Evolutionary conservation across 164 flowering plant genomes (phyloP).

Genomic region (Saururus chinensis): DNA sequence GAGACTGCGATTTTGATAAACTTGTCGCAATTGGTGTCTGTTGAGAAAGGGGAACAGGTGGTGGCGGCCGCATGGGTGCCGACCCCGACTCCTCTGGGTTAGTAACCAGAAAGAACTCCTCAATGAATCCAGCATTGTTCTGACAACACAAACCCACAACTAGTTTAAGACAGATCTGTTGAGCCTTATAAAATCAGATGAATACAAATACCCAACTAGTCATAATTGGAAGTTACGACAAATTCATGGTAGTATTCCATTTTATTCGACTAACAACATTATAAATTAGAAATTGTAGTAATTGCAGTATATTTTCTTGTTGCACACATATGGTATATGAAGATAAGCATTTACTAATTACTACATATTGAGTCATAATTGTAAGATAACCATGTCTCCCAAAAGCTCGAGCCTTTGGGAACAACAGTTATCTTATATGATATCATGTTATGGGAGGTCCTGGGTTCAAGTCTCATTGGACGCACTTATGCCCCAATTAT

Average conservation of each 20-base stretch:
- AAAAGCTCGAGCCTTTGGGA: too few relatives aligned
- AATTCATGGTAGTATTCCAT: too few relatives aligned
- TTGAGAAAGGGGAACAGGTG: constrained; percentile 38
- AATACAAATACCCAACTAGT: too few relatives aligned
- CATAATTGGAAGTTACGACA: too few relatives aligned
- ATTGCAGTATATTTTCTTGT: not conserved
- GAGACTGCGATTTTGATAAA: constrained; percentile 50
- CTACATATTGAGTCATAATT: too few relatives aligned
- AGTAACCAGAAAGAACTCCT: constrained; percentile 85
- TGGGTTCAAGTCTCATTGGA: too few relatives aligned
- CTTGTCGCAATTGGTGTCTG: constrained; percentile 38
- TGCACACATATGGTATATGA: not conserved
- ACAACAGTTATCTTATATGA: too few relatives aligned
- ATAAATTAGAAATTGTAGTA: too few relatives aligned
- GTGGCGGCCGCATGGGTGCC: constrained; percentile 83
- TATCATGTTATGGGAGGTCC: too few relatives aligned
- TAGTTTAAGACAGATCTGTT: not conserved
- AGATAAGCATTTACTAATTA: not conserved
- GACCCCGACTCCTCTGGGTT: constrained; percentile 69
- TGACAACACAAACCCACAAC: constrained; percentile 16
- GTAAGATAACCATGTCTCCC: too few relatives aligned
- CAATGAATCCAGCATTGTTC: constrained; percentile 52
- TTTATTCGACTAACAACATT: too few relatives aligned
- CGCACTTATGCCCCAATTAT: too few relatives aligned
- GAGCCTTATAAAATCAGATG: not conserved